phyloP scores from a whole-genome alignment of 1,139 yeast species.

The Kodamaea suecica region DNA sequence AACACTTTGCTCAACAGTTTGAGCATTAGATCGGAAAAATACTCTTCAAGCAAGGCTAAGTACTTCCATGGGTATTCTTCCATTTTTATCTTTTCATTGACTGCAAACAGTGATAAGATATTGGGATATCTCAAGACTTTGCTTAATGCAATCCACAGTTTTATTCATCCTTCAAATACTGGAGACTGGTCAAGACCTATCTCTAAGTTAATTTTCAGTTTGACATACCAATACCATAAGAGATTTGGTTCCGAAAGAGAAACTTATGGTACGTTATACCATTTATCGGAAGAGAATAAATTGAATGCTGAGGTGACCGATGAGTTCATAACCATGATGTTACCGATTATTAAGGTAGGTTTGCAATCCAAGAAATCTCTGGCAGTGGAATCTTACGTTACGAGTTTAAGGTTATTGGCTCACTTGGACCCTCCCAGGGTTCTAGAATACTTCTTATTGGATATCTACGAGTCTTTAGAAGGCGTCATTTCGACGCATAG shows the following conservation, averaged over 20 bases:
- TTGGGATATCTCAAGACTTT: slow-evolving; percentile 54
- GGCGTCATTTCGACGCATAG: slow-evolving; percentile 83
- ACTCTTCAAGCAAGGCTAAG: slow-evolving; percentile 36
- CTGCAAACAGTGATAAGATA: slow-evolving; percentile 50
- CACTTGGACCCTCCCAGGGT: slow-evolving; percentile 60
- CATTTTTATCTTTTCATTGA: slow-evolving; percentile 62
- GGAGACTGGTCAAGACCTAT: slow-evolving; percentile 83
- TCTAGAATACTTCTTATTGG: slow-evolving; percentile 64
- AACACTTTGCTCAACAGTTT: slow-evolving; percentile 55
- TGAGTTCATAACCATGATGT: slow-evolving; percentile 52
- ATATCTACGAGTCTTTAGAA: slow-evolving; percentile 79
- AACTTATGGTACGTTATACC: slow-evolving; percentile 36
- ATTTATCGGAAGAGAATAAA: slow-evolving; percentile 47
- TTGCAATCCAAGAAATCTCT: slow-evolving; percentile 70
- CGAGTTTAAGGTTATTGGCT: slow-evolving; percentile 62
- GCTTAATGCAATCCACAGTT: slow-evolving; percentile 73
- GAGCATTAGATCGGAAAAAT: slow-evolving; percentile 42
- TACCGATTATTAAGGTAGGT: slow-evolving; percentile 65
- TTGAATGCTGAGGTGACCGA: slow-evolving; percentile 41
- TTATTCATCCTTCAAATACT: slow-evolving; percentile 85
- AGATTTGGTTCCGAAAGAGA: slow-evolving; percentile 51
- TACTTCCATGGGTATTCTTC: slow-evolving; percentile 61
- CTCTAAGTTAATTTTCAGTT: slow-evolving; percentile 57
- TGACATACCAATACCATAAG: slow-evolving; percentile 57
- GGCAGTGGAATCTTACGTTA: slow-evolving; percentile 58